Evolutionary conservation across 1,284 basidiomycete genomes (phyloP).

Genomic region (Ceratobasidium sp.): DNA sequence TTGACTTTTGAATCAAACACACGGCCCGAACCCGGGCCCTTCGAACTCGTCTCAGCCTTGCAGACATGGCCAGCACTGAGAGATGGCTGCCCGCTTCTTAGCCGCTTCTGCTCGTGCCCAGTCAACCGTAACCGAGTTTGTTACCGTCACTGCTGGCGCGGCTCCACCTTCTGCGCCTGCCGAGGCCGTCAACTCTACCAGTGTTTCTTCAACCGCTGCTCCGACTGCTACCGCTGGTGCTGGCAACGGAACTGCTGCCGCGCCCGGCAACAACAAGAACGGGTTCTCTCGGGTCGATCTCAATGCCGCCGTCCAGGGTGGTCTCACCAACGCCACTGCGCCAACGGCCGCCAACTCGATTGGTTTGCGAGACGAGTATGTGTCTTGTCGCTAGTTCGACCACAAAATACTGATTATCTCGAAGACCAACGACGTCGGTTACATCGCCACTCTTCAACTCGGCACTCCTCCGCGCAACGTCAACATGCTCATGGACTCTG

Average conservation of each 20-base stretch:
- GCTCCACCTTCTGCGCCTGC: constrained; percentile 3
- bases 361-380: no score
- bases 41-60: no score
- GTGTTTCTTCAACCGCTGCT: constrained; percentile 9
- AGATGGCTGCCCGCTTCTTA: no score
- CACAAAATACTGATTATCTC: constrained; percentile 46
- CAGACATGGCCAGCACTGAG: no score
- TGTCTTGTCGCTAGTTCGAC: constrained; percentile 51
- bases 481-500: constrained; percentile 84
- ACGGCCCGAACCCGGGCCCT: no score
- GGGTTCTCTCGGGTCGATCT: constrained; percentile 57
- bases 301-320: constrained; percentile 56
- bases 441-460: constrained; percentile 79
- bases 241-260: constrained; percentile 57
- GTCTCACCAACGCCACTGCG: constrained; percentile 63
- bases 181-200: constrained; percentile 4
- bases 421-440: constrained; percentile 63
- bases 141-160: constrained; percentile 24
- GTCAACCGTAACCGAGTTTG: constrained; percentile 20
- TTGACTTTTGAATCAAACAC: no score
- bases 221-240: constrained; percentile 39
- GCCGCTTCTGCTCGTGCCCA: background rate
- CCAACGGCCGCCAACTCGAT: constrained; percentile 70
- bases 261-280: constrained; percentile 24
- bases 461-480: constrained; percentile 82